Evolutionary conservation across 352 stramenopile species (phyloP), one percentile per base, ranked within the genome.

Genomic region (Globisporangium abappressorium): DNA sequence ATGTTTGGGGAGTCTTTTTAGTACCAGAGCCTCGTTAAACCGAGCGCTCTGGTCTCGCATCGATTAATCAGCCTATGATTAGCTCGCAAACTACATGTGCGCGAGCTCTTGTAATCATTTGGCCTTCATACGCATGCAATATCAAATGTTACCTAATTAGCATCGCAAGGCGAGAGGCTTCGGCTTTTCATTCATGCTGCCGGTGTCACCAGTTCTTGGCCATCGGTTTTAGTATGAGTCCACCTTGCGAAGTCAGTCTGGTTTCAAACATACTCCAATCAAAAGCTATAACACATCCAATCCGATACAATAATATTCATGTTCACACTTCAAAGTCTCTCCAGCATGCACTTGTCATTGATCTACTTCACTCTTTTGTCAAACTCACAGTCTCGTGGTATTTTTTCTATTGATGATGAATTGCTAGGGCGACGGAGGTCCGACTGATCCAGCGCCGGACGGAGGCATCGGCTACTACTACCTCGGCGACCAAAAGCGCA

Each of bases 11-110:
- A 64, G 34, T 36, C 54, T 53, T 59, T 51, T 57, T 41, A 4
- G 43, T 22, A 49, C 46, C 18, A 51, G 20, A 28, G 26, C 15
- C 11, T 46, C 18, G 3, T 38, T 28, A 14, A 57, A 11, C 14
- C 2, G 30, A 11, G 18, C 15, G 18, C 51, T 71, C 7, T 58
- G 34, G 51, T 46, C 15, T 51, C 73, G 86, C 86, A 94, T 91
- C 86, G 82, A 94, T 93, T 94, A 93, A 94, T 94, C 86, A 94
- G 86, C 86, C 86, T 87, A 74, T 88, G 83, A 87, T 92, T 83
- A 62, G 56, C 46, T 65, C 69, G 38, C 65, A 60, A 22, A 61
- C 58, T 55, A 28, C 65, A 34, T 47, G 38, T 18, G 55, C 38
- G 71, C 58, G 63, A 73, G 65, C 56, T 26, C 58, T 68, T 34